Percentiles rank a stretch among this genome's conserved stretches.
These are phyloP conservation scores for Magnolia changhungtana DNA, from an alignment of 164 flowering plant genomes.

Conservation along the genomic window DNA sequence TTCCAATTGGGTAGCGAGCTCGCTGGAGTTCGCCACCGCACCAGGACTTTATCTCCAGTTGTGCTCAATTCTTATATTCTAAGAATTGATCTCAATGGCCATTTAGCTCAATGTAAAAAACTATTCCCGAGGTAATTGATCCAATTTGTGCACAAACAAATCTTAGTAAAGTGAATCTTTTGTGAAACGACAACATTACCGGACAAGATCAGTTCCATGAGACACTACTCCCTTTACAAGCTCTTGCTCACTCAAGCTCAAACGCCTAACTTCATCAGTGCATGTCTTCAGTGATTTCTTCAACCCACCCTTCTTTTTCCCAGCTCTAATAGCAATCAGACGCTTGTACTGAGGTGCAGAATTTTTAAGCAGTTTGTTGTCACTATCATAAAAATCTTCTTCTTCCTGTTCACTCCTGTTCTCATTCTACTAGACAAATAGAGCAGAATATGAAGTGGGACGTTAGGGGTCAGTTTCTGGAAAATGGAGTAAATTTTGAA, in stretches of 20 bases:
- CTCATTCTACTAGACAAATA: slow-evolving; percentile 12
- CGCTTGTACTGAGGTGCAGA: slow-evolving; percentile 54
- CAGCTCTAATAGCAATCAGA: slow-evolving; percentile 74
- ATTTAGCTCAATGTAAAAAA: no score
- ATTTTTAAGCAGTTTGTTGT: slow-evolving; percentile 20
- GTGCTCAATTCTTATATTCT: no score
- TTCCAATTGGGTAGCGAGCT: no score
- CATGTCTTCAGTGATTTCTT: slow-evolving; percentile 35
- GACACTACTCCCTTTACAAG: slow-evolving; percentile 56
- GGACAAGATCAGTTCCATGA: slow-evolving; percentile 55
- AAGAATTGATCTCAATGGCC: no score
- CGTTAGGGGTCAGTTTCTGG: background rate
- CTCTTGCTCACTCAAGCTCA: slow-evolving; percentile 77
- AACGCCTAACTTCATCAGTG: slow-evolving; percentile 49
- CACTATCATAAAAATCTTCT: slow-evolving; percentile 31
- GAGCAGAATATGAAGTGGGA: background rate
- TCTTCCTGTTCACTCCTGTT: slow-evolving; percentile 24
- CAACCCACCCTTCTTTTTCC: slow-evolving; percentile 54
- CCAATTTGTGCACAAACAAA: background rate
- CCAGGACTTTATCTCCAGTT: no score
- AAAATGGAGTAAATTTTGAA: background rate
- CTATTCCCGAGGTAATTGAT: no score
- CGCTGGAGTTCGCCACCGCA: no score
- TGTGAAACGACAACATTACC: slow-evolving; percentile 28
- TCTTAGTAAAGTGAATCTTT: background rate